A percentile compares a stretch with the other conserved stretches of the same genome.
Evolutionary conservation across 768 basidiomycete species (phyloP).

Genomic region (Suillus cothurnatus): DNA sequence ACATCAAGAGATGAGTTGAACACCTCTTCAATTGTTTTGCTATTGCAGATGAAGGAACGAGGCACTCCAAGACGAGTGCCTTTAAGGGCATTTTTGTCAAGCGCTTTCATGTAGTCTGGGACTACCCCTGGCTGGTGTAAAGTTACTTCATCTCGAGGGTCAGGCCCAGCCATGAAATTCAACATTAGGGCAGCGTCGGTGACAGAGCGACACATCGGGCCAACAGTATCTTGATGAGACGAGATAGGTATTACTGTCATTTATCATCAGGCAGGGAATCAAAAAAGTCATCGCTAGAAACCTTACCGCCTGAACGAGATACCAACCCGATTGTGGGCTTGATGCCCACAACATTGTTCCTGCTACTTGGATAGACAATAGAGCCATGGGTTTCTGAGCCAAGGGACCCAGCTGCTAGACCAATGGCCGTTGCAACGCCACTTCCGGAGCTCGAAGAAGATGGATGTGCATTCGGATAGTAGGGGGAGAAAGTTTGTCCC

Average conservation of each 20-base stretch:
- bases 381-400: conserved; percentile 44
- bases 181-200: neutral
- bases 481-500: conserved; percentile 45
- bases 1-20: neutral
- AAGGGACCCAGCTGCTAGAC: neutral
- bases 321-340: neutral
- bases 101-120: neutral
- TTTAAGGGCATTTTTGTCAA: neutral
- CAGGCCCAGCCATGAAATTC: neutral
- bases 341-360: conserved; percentile 35
- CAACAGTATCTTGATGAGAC: neutral
- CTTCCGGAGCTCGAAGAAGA: conserved; percentile 46
- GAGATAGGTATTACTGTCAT: neutral
- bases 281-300: neutral
- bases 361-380: conserved; percentile 40
- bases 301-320: neutral
- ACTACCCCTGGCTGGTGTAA: neutral
- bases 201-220: neutral
- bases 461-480: conserved; percentile 43
- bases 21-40: neutral
- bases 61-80: neutral
- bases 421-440: conserved; percentile 23
- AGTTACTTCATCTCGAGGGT: neutral
- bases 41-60: neutral
- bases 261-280: neutral